Percentiles rank a stretch among this genome's conserved stretches.
Evolutionary conservation across 163 green algal genomes (phyloP).

Genomic region (Scenedesmus sp.): DNA sequence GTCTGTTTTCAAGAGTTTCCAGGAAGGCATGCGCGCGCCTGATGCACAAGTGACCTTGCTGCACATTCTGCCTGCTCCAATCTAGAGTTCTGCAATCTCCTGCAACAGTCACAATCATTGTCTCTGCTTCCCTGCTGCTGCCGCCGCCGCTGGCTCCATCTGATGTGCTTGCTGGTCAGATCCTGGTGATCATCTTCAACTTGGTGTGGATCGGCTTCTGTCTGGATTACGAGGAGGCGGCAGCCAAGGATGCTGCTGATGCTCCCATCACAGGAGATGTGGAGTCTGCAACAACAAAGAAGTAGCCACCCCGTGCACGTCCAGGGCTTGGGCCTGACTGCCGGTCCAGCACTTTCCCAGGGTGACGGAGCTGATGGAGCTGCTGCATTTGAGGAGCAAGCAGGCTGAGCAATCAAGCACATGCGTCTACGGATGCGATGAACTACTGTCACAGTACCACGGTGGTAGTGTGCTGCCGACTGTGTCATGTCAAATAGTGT

Average conservation of each 20-base stretch:
- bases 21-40: too few species aligned
- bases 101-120: too few species aligned
- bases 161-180: background rate
- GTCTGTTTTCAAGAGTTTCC: too few species aligned
- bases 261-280: slow-evolving; percentile 7
- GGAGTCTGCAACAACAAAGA: background rate
- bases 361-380: background rate
- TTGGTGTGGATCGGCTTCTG: slow-evolving; percentile 19
- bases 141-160: background rate
- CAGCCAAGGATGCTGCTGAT: background rate
- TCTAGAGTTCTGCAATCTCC: background rate
- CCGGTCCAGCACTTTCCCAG: background rate
- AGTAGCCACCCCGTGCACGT: background rate
- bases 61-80: too few species aligned
- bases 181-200: slow-evolving; percentile 37
- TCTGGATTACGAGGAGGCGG: slow-evolving; percentile 11
- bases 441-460: too few species aligned
- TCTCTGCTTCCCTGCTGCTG: background rate
- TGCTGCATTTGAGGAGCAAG: too few species aligned
- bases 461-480: too few species aligned
- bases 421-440: too few species aligned
- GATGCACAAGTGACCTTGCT: too few species aligned
- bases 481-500: too few species aligned
- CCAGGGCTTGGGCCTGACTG: background rate
- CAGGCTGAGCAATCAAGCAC: too few species aligned